These are phyloP conservation scores for Puccinia triticina DNA, from an alignment of 1,284 basidiomycete species.

Conservation along the genomic window DNA sequence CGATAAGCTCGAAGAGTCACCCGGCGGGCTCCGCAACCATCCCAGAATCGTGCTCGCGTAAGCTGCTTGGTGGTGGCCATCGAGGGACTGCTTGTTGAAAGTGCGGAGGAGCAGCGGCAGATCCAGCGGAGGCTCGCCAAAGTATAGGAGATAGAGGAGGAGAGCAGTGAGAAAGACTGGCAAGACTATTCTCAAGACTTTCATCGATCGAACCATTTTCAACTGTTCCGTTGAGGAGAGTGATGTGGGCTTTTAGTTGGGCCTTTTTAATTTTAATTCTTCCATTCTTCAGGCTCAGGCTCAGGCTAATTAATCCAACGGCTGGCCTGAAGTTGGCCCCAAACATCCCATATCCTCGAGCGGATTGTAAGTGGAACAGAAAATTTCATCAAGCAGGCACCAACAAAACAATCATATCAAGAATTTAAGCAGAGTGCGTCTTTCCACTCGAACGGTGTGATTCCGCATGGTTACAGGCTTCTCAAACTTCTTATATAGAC, in stretches of 20 bases:
- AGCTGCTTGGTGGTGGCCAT: not conserved
- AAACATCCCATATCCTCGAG: too few species aligned
- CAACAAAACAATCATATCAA: too few species aligned
- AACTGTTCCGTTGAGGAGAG: not conserved
- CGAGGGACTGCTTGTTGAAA: not conserved
- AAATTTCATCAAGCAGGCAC: too few species aligned
- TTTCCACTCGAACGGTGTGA: too few species aligned
- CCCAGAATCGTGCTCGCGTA: not conserved
- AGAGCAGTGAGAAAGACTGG: not conserved
- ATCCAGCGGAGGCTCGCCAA: conserved; percentile 4
- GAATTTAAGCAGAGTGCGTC: too few species aligned
- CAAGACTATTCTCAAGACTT: not conserved
- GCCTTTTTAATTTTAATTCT: too few species aligned
- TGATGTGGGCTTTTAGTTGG: too few species aligned
- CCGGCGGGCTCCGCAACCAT: conserved; percentile 8
- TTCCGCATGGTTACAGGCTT: too few species aligned
- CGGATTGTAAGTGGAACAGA: too few species aligned
- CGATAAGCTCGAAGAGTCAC: not conserved
- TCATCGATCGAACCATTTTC: conserved; percentile 15
- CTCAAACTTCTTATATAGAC: too few species aligned
- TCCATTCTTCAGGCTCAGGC: not conserved
- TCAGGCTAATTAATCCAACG: too few species aligned
- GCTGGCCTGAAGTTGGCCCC: too few species aligned
- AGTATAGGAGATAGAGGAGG: conserved; percentile 2
- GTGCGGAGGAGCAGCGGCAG: not conserved